Conservation (phyloP, 495 filamentous ascomycete genomes). For the Hypoxylon subgilvum region DNA sequence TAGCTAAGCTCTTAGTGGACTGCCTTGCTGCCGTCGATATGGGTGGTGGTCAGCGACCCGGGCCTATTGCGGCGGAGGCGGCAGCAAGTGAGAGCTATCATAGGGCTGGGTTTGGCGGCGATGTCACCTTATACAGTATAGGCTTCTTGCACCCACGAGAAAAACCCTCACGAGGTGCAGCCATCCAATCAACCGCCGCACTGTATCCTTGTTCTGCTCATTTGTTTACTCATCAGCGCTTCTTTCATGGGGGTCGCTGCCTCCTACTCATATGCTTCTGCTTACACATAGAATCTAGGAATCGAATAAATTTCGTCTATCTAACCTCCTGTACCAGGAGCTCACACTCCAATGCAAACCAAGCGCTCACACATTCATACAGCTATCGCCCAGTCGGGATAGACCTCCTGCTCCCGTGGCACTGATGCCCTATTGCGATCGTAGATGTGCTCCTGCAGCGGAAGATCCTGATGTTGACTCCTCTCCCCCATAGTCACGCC, state of each 20-base stretch:
- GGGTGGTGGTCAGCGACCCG: constrained; percentile 17
- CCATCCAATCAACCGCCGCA: no score
- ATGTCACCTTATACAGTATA: constrained; percentile 26
- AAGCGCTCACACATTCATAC: no score
- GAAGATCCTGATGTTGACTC: constrained; percentile 51
- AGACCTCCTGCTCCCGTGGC: constrained; percentile 40
- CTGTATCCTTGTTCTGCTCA: constrained; percentile 7
- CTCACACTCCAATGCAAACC: no score
- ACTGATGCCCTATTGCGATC: constrained; percentile 45
- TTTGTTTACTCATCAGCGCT: background rate
- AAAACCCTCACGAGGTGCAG: no score
- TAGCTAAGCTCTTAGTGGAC: constrained; percentile 17
- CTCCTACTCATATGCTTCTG: no score
- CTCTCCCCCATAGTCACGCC: constrained; percentile 57
- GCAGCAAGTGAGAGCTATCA: no score
- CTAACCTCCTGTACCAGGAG: no score
- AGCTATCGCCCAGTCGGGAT: constrained; percentile 42
- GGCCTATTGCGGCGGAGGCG: constrained; percentile 21
- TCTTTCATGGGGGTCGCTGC: background rate
- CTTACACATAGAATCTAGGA: no score
- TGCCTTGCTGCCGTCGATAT: background rate
- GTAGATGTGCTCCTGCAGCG: constrained; percentile 44
- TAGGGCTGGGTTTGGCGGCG: constrained; percentile 10
- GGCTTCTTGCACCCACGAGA: no score
- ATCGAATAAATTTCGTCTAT: no score